A percentile compares a stretch with the other conserved stretches of the same genome.
Evolutionary conservation across 495 filamentous ascomycete genomes (phyloP).

Genomic region (Aspergillus diversus): DNA sequence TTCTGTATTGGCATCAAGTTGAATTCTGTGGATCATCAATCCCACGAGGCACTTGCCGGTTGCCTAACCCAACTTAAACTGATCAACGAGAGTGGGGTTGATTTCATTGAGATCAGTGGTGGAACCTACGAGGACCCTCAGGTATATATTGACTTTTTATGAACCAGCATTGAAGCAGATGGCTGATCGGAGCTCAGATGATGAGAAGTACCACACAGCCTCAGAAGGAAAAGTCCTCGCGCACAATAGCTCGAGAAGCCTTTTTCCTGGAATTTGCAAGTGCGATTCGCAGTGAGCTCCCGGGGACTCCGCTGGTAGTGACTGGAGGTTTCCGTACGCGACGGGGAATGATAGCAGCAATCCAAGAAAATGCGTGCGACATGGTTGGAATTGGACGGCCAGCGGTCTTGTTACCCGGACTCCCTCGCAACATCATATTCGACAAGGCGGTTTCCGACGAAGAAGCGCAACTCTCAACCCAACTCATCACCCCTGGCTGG

Average conservation of each 20-base stretch:
- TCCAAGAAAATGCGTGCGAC: constrained; percentile 1
- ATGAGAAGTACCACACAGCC: too few species aligned
- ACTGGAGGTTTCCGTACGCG: background rate
- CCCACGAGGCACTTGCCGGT: background rate
- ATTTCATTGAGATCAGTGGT: constrained; percentile 2
- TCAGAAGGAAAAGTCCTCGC: too few species aligned
- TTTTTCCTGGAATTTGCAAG: constrained; percentile 2
- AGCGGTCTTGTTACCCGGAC: background rate
- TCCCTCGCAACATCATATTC: background rate
- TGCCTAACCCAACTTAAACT: background rate
- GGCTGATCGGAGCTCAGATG: too few species aligned
- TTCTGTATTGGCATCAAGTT: constrained; percentile 6
- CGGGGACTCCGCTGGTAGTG: background rate
- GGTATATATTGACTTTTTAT: too few species aligned
- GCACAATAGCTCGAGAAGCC: background rate
- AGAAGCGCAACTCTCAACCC: background rate
- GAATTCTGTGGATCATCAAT: constrained; percentile 4
- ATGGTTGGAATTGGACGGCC: background rate
- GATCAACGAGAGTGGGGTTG: background rate
- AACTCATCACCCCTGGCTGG: background rate
- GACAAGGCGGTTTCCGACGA: background rate
- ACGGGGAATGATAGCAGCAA: background rate
- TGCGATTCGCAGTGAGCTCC: constrained; percentile 1
- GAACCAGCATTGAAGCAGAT: too few species aligned
- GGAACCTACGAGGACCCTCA: background rate